Base-by-base conservation (phyloP, 2,329 filamentous ascomycete genomes). In the Hypoxylon sp. region DNA sequence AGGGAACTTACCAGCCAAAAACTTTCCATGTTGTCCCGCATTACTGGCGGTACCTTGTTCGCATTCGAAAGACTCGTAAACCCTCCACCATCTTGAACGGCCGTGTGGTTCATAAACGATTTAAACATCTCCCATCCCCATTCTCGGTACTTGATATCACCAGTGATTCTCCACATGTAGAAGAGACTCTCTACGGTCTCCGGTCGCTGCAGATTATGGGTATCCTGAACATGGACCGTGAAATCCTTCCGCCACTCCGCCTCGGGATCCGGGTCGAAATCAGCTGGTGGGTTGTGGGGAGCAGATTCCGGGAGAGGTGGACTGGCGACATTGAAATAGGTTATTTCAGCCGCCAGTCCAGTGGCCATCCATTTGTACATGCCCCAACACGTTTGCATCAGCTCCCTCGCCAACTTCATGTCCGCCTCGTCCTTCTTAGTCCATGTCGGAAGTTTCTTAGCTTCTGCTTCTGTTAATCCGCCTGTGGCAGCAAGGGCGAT, bases 101-200 rank as follows among this genome's bases (percentile, higher is more conserved):
- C 89, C 0, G 93, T 97, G 80, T 97, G 87, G 75, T 93, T 91
- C 80, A 95, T 85, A 78, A 99, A 99, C 0, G 91, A 90, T 78
- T 93, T 90, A 82, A 99, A 99, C 90, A 99, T 98, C 74, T 97
- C 91, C 96, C 96, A 99, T 13, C 96, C 96, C 95, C 95, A 98
- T 75, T 98, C 90, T 25, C 96, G 89, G 80, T 99, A 99, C 71
- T 89, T 91, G 41, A 88, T 84, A 68, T 99, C 94, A 25, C 92
- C 93, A 0, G 96, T 99, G 79, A 99, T 97, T 69, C 96, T 91
- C 92, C 95, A 99, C 94, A 99, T 97, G 82, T 98, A 97, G 76
- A 99, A 94, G 67, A 99, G 83, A 65, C 90, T 94, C 82, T 99
- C 96, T n/a, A 98, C 90, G 0, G 96, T 98, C 83, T 99, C 96